These are phyloP conservation scores for Diaporthe sp. DNA, from an alignment of 2,329 filamentous ascomycete species.

Conservation along the genomic window DNA sequence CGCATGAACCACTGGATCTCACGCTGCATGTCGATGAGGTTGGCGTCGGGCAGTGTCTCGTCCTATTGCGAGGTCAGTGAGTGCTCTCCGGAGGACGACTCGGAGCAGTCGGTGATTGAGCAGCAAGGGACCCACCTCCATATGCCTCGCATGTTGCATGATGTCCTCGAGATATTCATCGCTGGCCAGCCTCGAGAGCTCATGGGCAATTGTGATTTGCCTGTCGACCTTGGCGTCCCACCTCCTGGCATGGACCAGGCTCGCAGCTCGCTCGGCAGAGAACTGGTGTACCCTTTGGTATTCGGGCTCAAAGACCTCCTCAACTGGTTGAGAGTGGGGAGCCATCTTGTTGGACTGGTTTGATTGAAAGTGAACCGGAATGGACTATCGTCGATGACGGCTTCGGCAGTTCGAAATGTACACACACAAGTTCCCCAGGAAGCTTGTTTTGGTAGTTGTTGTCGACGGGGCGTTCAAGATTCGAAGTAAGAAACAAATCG, in stretches of 20 bases:
- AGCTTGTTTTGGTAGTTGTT: slow-evolving; percentile 55
- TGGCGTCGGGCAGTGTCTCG: slow-evolving; percentile 94
- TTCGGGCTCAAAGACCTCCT: slow-evolving; percentile 42
- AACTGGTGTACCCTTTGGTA: slow-evolving; percentile 40
- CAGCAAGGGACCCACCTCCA: slow-evolving; percentile 77
- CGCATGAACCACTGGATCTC: slow-evolving; percentile 99
- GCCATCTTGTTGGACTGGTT: slow-evolving; percentile 50
- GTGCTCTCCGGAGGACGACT: not conserved
- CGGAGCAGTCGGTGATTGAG: slow-evolving; percentile 9
- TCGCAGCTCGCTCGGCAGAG: slow-evolving; percentile 41
- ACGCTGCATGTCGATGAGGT: slow-evolving; percentile 98
- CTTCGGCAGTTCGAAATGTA: slow-evolving; percentile 27
- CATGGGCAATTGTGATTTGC: slow-evolving; percentile 89
- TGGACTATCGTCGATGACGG: slow-evolving; percentile 32
- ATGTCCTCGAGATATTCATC: slow-evolving; percentile 97
- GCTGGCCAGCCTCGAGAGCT: slow-evolving; percentile 86
- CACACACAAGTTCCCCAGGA: slow-evolving; percentile 63
- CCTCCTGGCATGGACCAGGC: slow-evolving; percentile 40
- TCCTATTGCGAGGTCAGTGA: slow-evolving; percentile 58
- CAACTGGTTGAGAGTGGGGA: slow-evolving; percentile 51
- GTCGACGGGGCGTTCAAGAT: slow-evolving; percentile 44
- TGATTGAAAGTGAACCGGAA: slow-evolving; percentile 42
- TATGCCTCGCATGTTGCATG: slow-evolving; percentile 92
- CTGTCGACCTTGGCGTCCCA: slow-evolving; percentile 65
- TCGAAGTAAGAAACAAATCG: slow-evolving; percentile 49